Conservation (phyloP, 2,329 filamentous ascomycete genomes). For the Dactylellina leptospora region DNA sequence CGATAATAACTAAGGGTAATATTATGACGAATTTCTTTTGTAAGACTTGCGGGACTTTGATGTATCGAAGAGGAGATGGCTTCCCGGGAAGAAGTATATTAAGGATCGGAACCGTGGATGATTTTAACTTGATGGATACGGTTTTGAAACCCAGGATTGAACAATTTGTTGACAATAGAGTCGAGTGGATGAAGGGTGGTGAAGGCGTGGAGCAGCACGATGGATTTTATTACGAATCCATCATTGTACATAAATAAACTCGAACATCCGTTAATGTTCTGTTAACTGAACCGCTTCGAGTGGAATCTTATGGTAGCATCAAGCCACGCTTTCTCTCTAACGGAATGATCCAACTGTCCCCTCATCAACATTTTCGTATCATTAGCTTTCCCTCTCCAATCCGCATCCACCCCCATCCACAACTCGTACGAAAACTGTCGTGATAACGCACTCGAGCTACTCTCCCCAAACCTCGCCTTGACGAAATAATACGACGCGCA, state of each 20-base stretch:
- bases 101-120: slow-evolving; percentile 71
- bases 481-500: no score
- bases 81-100: slow-evolving; percentile 65
- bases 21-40: slow-evolving; percentile 72
- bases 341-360: slow-evolving; percentile 4
- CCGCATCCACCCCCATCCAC: no score
- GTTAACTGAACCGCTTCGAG: no score
- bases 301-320: no score
- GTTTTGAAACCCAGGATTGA: slow-evolving; percentile 67
- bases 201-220: slow-evolving; percentile 60
- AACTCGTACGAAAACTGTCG: no score
- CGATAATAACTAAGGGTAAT: slow-evolving; percentile 62
- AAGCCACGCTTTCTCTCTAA: slow-evolving; percentile 12
- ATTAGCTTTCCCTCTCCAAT: no score
- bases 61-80: slow-evolving; percentile 66
- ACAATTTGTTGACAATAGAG: slow-evolving; percentile 66
- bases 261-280: no score
- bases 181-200: slow-evolving; percentile 63
- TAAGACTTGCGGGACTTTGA: slow-evolving; percentile 67
- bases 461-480: no score
- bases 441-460: no score
- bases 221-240: slow-evolving; percentile 11
- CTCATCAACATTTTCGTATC: slow-evolving; percentile 10
- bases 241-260: neutral
- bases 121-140: slow-evolving; percentile 68